Evolutionary conservation across 2,329 filamentous ascomycete species (phyloP), one percentile per base, ranked within the genome.

Genomic region (Claviceps sp.): DNA sequence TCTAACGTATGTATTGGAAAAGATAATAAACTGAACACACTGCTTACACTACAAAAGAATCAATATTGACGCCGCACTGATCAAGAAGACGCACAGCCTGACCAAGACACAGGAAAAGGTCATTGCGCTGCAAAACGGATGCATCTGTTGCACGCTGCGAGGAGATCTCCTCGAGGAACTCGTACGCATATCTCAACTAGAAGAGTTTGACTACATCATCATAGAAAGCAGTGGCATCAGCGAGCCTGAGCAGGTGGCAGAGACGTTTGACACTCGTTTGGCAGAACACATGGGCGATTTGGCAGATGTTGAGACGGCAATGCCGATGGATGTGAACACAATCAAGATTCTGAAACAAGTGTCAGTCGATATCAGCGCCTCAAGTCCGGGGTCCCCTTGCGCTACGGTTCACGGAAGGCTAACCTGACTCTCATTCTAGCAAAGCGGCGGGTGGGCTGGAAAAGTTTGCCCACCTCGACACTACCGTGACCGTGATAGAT

Each of bases 101-200:
- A 77, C 75, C 2, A 74, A 77, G 56, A 78, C 77, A 0, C 69
- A 82, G 41, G 80, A 85, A 56, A 82, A 84, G 56, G 72, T 86
- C 37, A 78, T 86, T 16, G 77, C 81, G 10, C 73, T 87, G 51
- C 81, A 86, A 59, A 87, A 86, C 55, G 82, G 84, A 10, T 88
- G 85, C 57, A 89, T 89, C 59, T 89, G 84, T 70, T 89, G 85
- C 59, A 88, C 84, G 0, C 71, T 88, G 0, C 79, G 85, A 3
- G 83, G 84, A 1, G 84, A 88, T 52, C 66, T 88, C 1, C 73
- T 89, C 0, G 78, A 84, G 54, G 84, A 88, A 61, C 74, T 88
- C 0, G 82, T 83, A 0, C 74, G 74, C 1, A 70, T 88, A 1
- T 62, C 82, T 0, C 76, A 82, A 60, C 72, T 80, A 1, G 74